Evolutionary conservation across 495 filamentous ascomycete genomes (phyloP), one percentile per base, ranked within the genome.

Genomic region (Penicillium odoratum): DNA sequence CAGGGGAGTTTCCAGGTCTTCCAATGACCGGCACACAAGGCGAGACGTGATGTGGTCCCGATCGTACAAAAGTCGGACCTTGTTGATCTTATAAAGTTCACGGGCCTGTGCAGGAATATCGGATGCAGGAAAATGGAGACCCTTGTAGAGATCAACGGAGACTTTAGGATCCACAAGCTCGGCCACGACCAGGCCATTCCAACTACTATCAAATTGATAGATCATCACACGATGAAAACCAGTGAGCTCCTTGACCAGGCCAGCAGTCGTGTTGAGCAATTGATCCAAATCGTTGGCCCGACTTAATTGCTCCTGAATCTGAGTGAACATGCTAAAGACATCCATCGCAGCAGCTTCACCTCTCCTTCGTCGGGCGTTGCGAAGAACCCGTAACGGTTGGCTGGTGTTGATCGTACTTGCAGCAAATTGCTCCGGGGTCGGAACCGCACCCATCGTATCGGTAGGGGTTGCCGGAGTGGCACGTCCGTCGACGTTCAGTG

Each of bases 221-320:
- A 98, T 82, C 88, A 97, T 89, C 9, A 96, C 89, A 3, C 92
- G 89, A 63, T 96, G 92, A 62, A 97, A 98, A 0, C 93, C 92
- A 0, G 91, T 96, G 30, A 98, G 69, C 58, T 97, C 92, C 65
- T 95, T 76, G 1, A 74, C 75, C 7, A 77, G 54, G 1, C 75
- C 73, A 0, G 71, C 61, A 0, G 74, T 69, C 1, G 63, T 74
- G 28, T 77, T 73, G 15, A 78, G 53, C 1, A 78, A 60, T 87
- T 92, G 60, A 88, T 96, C 73, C 6, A 76, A 38, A 47, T 55
- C 70, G 30, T 70, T 52, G 6, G 74, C 58, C 31, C 71, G 61
- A 13, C 60, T 63, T 21, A 78, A 53, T 48, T 77, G 49, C 90
- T 90, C 73, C 90, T 94, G 57, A 81, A 89, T 67, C 36, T 76